Conservation (phyloP, 2,329 filamentous ascomycete species). For the Hymenotorrendiella dingleyae region DNA sequence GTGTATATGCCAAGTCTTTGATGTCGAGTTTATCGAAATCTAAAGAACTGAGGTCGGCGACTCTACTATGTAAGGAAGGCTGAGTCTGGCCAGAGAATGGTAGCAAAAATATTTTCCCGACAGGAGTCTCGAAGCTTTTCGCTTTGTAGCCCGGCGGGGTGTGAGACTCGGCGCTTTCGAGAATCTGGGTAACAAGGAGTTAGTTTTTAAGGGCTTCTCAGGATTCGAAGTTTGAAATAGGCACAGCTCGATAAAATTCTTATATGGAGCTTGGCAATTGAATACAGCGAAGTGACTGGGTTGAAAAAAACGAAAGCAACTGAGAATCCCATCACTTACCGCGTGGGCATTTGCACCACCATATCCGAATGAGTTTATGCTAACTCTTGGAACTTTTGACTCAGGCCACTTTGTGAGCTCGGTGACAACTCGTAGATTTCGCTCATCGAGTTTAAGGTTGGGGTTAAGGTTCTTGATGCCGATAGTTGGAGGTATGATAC, state of each 20-base stretch:
- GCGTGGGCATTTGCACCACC: constrained; percentile 22
- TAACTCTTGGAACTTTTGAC: constrained; percentile 4
- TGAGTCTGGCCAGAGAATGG: constrained; percentile 15
- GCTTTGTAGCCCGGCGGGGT: too few species aligned
- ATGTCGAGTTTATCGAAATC: not conserved
- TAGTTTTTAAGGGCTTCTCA: too few species aligned
- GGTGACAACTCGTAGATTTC: constrained; percentile 31
- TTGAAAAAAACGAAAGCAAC: too few species aligned
- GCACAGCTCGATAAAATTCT: too few species aligned
- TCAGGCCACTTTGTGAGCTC: constrained; percentile 19
- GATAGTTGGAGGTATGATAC: constrained; percentile 29
- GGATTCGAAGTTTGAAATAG: too few species aligned
- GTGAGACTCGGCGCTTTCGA: too few species aligned
- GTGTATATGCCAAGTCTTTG: not conserved
- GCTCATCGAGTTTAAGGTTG: constrained; percentile 17
- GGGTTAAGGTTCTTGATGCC: constrained; percentile 5
- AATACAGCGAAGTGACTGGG: too few species aligned
- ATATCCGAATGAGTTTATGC: constrained; percentile 23
- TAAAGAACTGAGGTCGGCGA: not conserved
- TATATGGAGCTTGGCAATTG: too few species aligned
- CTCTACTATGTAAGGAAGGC: not conserved
- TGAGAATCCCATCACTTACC: too few species aligned
- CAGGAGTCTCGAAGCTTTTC: too few species aligned
- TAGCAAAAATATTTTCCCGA: too few species aligned
- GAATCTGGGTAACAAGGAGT: too few species aligned